phyloP scores from a whole-genome alignment of 2,329 filamentous ascomycete species.

The Aspergillus oerlinghausenensis region DNA sequence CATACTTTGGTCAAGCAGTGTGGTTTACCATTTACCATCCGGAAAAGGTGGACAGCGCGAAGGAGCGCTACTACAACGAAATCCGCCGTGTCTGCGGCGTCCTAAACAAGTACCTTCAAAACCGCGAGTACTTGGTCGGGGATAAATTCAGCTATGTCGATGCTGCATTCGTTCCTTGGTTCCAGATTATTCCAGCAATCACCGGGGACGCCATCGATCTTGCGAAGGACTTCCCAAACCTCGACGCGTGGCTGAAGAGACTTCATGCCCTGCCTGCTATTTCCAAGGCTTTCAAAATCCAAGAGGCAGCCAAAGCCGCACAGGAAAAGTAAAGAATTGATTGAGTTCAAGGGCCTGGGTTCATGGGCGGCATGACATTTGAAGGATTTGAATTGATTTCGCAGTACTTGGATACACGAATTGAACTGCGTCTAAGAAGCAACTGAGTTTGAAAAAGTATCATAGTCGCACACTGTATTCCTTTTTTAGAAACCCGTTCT shows the following conservation, averaged over 20 bases:
- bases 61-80: constrained; percentile 44
- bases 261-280: constrained; percentile 24
- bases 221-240: constrained; percentile 25
- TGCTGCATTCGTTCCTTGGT: constrained; percentile 40
- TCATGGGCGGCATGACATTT: not conserved
- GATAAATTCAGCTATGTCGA: constrained; percentile 43
- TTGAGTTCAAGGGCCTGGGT: not conserved
- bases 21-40: constrained; percentile 42
- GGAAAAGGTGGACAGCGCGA: constrained; percentile 40
- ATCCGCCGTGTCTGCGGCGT: constrained; percentile 43
- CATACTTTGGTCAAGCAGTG: constrained; percentile 45
- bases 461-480: not conserved
- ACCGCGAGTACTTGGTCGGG: constrained; percentile 39
- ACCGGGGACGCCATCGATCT: constrained; percentile 18
- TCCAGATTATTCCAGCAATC: constrained; percentile 6
- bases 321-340: not conserved
- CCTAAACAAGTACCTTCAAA: constrained; percentile 37
- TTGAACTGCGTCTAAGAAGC: not conserved
- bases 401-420: not conserved
- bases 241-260: constrained; percentile 27
- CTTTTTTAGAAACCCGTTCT: not conserved
- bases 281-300: constrained; percentile 16
- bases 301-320: not conserved
- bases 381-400: not conserved
- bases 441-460: too few species aligned